phyloP scores from a whole-genome alignment of 192 early-diverging fungal genomes.

The Linnemannia hyalina region DNA sequence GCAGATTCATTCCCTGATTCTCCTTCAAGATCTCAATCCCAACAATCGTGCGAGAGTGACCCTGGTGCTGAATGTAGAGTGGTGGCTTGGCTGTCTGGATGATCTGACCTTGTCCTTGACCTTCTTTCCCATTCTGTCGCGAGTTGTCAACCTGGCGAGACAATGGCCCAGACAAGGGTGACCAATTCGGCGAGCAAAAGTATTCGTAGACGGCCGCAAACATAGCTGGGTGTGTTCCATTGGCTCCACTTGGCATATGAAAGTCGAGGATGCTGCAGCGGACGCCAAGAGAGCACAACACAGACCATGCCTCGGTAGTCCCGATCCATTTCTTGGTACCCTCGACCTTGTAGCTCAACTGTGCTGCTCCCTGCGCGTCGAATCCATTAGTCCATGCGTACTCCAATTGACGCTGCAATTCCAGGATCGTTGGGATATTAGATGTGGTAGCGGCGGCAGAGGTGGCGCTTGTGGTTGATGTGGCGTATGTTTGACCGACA shows the following conservation, averaged over 20 bases:
- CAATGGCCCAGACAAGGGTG: slow-evolving; percentile 29
- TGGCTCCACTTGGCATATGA: slow-evolving; percentile 66
- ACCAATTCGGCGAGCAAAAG: slow-evolving; percentile 55
- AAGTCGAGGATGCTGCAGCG: slow-evolving; percentile 75
- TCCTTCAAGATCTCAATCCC: slow-evolving; percentile 67
- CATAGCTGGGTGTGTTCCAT: slow-evolving; percentile 67
- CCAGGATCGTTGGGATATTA: slow-evolving; percentile 22
- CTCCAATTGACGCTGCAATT: slow-evolving; percentile 39
- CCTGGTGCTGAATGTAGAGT: slow-evolving; percentile 79
- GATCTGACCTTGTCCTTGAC: slow-evolving; percentile 2
- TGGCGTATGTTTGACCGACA: slow-evolving; percentile 17
- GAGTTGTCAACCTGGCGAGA: not conserved
- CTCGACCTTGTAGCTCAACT: slow-evolving; percentile 65
- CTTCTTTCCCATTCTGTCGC: not conserved
- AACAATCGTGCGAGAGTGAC: slow-evolving; percentile 76
- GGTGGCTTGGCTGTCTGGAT: slow-evolving; percentile 68
- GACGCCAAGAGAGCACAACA: slow-evolving; percentile 70
- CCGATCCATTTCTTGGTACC: slow-evolving; percentile 80
- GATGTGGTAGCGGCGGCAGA: not conserved
- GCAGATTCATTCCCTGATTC: slow-evolving; percentile 55
- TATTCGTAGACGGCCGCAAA: slow-evolving; percentile 71
- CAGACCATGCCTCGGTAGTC: slow-evolving; percentile 74
- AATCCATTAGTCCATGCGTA: slow-evolving; percentile 59
- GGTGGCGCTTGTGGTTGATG: not conserved
- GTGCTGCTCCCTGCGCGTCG: slow-evolving; percentile 68